A percentile compares a stretch with the other conserved stretches of the same genome.
Conservation (phyloP, 1,139 yeast species). For the Kurtzmaniella quercitrusa region DNA sequence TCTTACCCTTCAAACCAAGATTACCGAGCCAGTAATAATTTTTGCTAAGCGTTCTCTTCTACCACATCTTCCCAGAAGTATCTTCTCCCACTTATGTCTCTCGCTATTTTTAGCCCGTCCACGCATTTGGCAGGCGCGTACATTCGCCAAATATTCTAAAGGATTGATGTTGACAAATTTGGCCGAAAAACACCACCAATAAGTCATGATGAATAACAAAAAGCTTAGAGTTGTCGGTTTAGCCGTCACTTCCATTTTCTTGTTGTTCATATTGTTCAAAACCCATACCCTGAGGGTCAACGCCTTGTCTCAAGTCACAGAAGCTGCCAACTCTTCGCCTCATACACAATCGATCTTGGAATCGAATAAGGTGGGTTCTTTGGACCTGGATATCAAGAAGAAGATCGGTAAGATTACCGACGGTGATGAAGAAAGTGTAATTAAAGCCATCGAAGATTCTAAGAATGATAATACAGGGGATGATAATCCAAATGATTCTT, state of each 20-base stretch:
- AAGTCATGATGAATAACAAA: constrained; percentile 15
- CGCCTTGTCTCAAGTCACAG: not conserved
- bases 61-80: no score
- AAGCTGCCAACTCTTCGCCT: not conserved
- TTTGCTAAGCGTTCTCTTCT: no score
- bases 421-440: constrained; percentile 4
- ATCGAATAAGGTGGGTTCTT: not conserved
- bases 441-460: constrained; percentile 3
- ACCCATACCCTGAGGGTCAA: constrained; percentile 8
- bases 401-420: constrained; percentile 1
- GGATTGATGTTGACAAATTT: not conserved
- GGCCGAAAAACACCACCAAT: no score
- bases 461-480: constrained; percentile 1
- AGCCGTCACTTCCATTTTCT: constrained; percentile 13
- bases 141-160: not conserved
- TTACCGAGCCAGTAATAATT: no score
- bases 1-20: no score
- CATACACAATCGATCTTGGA: not conserved
- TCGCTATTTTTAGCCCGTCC: no score
- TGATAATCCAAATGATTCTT: constrained; percentile 3
- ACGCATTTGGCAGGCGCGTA: no score
- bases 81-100: no score
- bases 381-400: not conserved
- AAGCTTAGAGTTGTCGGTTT: constrained; percentile 17
- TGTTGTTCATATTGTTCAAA: constrained; percentile 14